phyloP scores from a whole-genome alignment of 1,284 basidiomycete genomes.

The Apiotrichum mycotoxinovorans region DNA sequence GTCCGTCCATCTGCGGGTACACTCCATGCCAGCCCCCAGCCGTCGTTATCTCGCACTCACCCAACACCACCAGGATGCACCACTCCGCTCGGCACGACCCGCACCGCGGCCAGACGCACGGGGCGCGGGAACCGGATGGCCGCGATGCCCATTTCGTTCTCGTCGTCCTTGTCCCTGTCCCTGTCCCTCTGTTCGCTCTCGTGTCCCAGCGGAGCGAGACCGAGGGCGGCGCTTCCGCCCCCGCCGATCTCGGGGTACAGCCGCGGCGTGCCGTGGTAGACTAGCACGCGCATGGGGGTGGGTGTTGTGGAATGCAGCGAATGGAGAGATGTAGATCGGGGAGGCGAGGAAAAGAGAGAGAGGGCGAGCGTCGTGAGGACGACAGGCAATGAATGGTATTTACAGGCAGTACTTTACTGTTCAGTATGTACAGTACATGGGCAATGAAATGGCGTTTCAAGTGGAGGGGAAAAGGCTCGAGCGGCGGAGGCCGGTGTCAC shows the following conservation, averaged over 20 bases:
- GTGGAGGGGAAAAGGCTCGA: too few relatives aligned
- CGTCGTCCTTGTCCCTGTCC: background rate
- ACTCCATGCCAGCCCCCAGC: background rate
- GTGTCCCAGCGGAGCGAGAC: background rate
- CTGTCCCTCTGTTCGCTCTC: background rate
- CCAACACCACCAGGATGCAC: constrained; percentile 4
- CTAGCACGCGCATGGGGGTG: background rate
- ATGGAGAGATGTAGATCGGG: background rate
- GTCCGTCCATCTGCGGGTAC: background rate
- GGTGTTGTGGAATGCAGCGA: background rate
- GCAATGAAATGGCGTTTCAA: too few relatives aligned
- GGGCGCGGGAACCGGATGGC: constrained; percentile 11
- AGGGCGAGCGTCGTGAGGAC: too few relatives aligned
- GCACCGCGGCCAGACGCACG: constrained; percentile 7
- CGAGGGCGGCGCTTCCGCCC: background rate
- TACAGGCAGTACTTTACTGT: too few relatives aligned
- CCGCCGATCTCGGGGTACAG: constrained; percentile 5
- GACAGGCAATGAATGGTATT: too few relatives aligned
- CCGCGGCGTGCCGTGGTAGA: constrained; percentile 16
- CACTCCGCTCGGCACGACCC: constrained; percentile 10
- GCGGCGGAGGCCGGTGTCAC: too few relatives aligned
- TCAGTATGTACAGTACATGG: too few relatives aligned
- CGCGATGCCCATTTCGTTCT: background rate
- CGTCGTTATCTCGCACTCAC: constrained; percentile 1
- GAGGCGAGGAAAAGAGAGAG: too few relatives aligned